Base-by-base conservation (phyloP, 2,329 filamentous ascomycete genomes). In the Ambrosiella xylebori region DNA sequence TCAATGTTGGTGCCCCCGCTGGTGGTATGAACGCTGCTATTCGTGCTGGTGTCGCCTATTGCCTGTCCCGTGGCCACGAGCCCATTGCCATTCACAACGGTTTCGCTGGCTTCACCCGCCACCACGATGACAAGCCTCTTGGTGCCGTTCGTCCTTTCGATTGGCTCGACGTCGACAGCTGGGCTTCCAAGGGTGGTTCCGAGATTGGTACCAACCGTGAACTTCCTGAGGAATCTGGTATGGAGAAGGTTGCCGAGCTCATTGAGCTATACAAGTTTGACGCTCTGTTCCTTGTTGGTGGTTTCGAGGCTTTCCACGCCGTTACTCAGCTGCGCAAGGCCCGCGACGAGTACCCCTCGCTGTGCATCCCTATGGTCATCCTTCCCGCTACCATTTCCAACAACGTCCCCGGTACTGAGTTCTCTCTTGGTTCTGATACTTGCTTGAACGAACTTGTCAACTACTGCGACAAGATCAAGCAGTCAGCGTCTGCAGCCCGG, bases 21-120 rank as follows among this genome's bases (percentile, higher is more conserved):
- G 93, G 93, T 70, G 93, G 93, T 65, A 97, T 98, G 87, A 98
- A 98, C 71, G 90, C 91, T 36, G 93, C 93, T 47, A 93, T 94
- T 17, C 83, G 93, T 64, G 91, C 88, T 37, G 91, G 88, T 12
- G 90, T 96, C 15, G 88, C 89, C 38, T 96, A 96, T 74, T 97
- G 90, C 69, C 71, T 95, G 59, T 86, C 86, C 50, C 82, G 89
- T 60, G 93, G 93, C n/a, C 93, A 98, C 69, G 88, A 88, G 56
- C 87, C 93, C 3, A 70, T 97, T 65, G 91, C 88, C 15, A 89
- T 98, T 58, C 87, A 97, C 73, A 98, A 98, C 66, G 93, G 93
- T 35, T 98, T 98, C 71, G 88, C 93, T 38, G 93, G 93, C 13
- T 83, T 98, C 59, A 85, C 88, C 57, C 82, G 93, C 52, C 93